phyloP scores from a whole-genome alignment of 176 grass and related monocot species.

The Carex cristatella region DNA sequence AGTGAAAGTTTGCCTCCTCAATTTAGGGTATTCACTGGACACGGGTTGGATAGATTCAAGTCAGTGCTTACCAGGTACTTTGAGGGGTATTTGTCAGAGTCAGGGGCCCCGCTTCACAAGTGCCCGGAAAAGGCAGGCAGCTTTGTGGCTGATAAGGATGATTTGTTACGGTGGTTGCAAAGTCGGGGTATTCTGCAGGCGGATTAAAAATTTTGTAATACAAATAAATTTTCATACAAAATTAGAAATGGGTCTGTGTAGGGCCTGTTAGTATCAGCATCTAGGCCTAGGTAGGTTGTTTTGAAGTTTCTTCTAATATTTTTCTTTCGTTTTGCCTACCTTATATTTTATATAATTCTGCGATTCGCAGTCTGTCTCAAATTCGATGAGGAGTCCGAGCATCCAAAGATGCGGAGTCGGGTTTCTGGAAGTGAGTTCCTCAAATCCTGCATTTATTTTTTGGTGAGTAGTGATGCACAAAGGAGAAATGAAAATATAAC shows the following conservation, averaged over 20 bases:
- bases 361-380: background rate
- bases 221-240: background rate
- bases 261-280: background rate
- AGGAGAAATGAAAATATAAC: no score
- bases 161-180: conserved; percentile 55
- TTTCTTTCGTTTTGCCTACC: background rate
- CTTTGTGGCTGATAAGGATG: conserved; percentile 60
- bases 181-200: background rate
- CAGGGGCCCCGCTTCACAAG: conserved; percentile 38
- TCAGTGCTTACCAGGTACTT: conserved; percentile 57
- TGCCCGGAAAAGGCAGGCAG: conserved; percentile 44
- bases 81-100: conserved; percentile 26
- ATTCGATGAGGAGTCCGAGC: no score
- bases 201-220: background rate
- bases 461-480: no score
- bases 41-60: conserved; percentile 64
- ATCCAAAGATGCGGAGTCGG: no score
- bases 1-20: conserved; percentile 36
- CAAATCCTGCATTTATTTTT: no score
- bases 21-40: conserved; percentile 59
- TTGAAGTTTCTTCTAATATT: background rate
- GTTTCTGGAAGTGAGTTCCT: no score
- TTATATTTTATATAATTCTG: background rate
- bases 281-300: background rate
- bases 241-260: background rate